Evolutionary conservation across 116 monocot species (phyloP), one percentile per base, ranked within the genome.

Genomic region (Trichopus zeylanicus): DNA sequence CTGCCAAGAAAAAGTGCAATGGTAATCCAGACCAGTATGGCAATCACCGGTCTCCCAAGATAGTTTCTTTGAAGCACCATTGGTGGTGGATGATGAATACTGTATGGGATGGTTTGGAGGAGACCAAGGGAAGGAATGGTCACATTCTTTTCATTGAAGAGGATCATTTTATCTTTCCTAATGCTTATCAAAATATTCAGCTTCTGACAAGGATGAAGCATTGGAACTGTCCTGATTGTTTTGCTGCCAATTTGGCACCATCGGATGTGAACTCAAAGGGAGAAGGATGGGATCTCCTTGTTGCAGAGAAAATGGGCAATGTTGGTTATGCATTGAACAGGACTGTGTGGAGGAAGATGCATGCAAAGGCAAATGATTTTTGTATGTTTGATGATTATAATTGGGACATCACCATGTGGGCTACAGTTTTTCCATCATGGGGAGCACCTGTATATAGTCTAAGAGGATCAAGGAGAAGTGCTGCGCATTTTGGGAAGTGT

Each of bases 1-100:
- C 81, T 1, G 4, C 32, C 0, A 59, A 56, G 59, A 80, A 82
- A 57, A 77, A 76, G 28, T 98, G 98, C 60, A 70, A 16, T 9
- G 98, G 91, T 7, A 57, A 75, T 30, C 27, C 83, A 1, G 98
- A 98, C 63, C 98, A 98, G 76, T 98, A 91, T 56, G 88, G 85
- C 1, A 91, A 91, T 53, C 82, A 98, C 61, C 75, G 98, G 3
- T 78, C 91, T 32, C 91, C 91, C 3, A 91, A 47, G 75, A 85
- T 91, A 9, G 91, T 98, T 23, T 98, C 98, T 1, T 52, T 98
- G 68, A 98, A 98, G 65, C 98, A 98, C 67, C 98, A 98, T 67
- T 98, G 98, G 98, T 98, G 98, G 98, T 98, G 98, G 98, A 91
- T 98, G 91, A 91, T 98, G 98, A 98, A 98, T 19, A 88, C 88